Evolutionary conservation across 2,329 filamentous ascomycete species (phyloP), one percentile per base, ranked within the genome.

Genomic region (Cercospora sp.): DNA sequence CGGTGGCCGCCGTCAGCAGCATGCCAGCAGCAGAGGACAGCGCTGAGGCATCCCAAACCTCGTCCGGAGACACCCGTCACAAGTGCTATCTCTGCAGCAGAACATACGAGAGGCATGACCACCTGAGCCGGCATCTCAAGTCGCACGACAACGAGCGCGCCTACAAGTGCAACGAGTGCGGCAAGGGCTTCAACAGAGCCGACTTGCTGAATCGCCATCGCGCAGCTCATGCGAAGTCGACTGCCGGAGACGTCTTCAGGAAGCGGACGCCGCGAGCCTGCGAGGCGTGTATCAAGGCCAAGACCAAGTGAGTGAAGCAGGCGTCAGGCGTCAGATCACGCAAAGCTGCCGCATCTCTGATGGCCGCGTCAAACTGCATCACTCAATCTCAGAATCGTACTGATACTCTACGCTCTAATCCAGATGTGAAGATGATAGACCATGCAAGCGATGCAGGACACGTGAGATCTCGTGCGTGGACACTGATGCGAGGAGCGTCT

Each of bases 171-270:
- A 13, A 55, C 5, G 71, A 74, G 2, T 76, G 73, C 58, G 73
- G 74, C 30, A 76, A 76, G 66, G 73, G 74, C 24, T 76, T 75
- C 69, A 75, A 75, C 49, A 65, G 74, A 53, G 74, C 73, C 58
- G 74, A 76, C 51, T 51, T 76, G 45, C 68, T 76, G 18, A 76
- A 76, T 28, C 68, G 74, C 7, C 73, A 76, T 65, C 73, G 72
- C 16, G 69, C 71, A 8, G 71, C 74, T 18, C 73, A 75, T 53
- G 65, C 71, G 10, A 73, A 73, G 51, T 67, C 60, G 0, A 62
- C 65, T 3, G 67, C 68, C 4, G 68, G 73, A 34, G 73, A 75
- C 37, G 58, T 63, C n/a, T 67, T 74, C 16, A 66, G 74, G 21
- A 70, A 70, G 49, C 61, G 74, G 12, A 76, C 73, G 13, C 71